These are phyloP conservation scores for Phyllosticta citrichinensis DNA, from an alignment of 2,329 filamentous ascomycete genomes.

Conservation along the genomic window DNA sequence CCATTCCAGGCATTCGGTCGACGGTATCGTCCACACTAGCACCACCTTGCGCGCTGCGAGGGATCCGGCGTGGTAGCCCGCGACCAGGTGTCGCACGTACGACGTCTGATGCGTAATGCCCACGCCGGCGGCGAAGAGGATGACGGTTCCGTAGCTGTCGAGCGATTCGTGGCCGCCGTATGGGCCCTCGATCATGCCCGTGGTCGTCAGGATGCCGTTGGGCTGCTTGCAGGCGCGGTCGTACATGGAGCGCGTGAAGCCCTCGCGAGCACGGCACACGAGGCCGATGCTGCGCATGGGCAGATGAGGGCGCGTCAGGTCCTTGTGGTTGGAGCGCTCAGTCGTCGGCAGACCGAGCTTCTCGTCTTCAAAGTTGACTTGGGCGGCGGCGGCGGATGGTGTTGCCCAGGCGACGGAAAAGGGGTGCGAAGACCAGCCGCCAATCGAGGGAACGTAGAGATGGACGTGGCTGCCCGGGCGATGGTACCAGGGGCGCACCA, in stretches of 20 bases:
- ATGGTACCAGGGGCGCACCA: slow-evolving; percentile 44
- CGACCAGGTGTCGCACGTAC: slow-evolving; percentile 62
- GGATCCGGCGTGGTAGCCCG: slow-evolving; percentile 57
- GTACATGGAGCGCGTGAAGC: slow-evolving; percentile 62
- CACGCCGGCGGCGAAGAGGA: slow-evolving; percentile 71
- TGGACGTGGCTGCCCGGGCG: slow-evolving; percentile 50
- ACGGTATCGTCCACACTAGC: slow-evolving; percentile 71
- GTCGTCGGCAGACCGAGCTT: slow-evolving; percentile 20
- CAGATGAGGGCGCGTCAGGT: slow-evolving; percentile 17
- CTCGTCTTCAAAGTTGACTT: slow-evolving; percentile 19
- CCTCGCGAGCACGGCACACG: slow-evolving; percentile 62
- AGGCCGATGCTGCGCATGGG: slow-evolving; percentile 51
- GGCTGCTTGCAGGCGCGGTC: slow-evolving; percentile 53
- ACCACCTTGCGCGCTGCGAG: slow-evolving; percentile 62
- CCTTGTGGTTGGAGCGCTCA: slow-evolving; percentile 17
- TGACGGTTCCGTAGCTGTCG: slow-evolving; percentile 65
- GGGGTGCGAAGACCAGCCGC: slow-evolving; percentile 36
- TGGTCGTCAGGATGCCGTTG: slow-evolving; percentile 52
- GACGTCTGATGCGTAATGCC: slow-evolving; percentile 73
- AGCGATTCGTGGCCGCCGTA: slow-evolving; percentile 63
- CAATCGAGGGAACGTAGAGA: slow-evolving; percentile 44
- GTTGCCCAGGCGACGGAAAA: slow-evolving; percentile 35
- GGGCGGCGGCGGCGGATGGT: neutral
- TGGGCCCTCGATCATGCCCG: slow-evolving; percentile 63
- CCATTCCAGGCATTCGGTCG: slow-evolving; percentile 55